phyloP scores from a whole-genome alignment of 2,329 filamentous ascomycete genomes.

The Alternaria arborescens region DNA sequence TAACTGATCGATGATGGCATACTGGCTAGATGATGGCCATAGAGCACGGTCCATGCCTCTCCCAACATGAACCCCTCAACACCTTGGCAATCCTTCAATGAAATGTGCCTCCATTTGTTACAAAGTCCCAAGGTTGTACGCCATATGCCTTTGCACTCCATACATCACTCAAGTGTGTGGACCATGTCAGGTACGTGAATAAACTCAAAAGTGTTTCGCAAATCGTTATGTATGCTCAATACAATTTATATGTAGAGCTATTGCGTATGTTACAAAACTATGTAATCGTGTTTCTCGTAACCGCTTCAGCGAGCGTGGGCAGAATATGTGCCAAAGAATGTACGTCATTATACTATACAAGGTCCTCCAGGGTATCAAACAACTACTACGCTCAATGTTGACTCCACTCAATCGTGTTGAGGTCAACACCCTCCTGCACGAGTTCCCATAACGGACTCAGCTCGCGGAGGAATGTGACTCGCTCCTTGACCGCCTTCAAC shows the following conservation, averaged over 20 bases:
- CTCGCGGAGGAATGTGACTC: conserved; percentile 92
- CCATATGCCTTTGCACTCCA: background rate
- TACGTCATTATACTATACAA: conserved; percentile 37
- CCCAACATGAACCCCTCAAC: conserved; percentile 11
- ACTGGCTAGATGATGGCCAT: conserved; percentile 1
- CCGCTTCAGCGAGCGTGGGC: conserved; percentile 39
- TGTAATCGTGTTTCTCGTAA: conserved; percentile 26
- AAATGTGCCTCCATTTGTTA: background rate
- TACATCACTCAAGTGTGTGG: background rate
- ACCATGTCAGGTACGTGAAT: background rate
- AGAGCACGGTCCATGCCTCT: background rate
- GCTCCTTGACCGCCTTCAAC: conserved; percentile 87
- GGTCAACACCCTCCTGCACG: conserved; percentile 93
- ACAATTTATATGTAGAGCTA: conserved; percentile 16
- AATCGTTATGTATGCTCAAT: conserved; percentile 1
- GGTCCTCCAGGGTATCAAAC: conserved; percentile 23
- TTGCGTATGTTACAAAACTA: conserved; percentile 27
- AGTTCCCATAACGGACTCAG: conserved; percentile 96
- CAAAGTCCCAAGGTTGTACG: background rate
- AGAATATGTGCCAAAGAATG: conserved; percentile 16
- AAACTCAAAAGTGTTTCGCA: background rate
- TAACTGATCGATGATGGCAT: conserved; percentile 55
- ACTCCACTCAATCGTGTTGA: conserved; percentile 98
- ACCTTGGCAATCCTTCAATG: conserved; percentile 30
- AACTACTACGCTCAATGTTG: conserved; percentile 72